Percentiles rank a stretch among this genome's conserved stretches.
These are phyloP conservation scores for Solanum hybrid DNA, from an alignment of 305 asterid genomes.

Conservation along the genomic window DNA sequence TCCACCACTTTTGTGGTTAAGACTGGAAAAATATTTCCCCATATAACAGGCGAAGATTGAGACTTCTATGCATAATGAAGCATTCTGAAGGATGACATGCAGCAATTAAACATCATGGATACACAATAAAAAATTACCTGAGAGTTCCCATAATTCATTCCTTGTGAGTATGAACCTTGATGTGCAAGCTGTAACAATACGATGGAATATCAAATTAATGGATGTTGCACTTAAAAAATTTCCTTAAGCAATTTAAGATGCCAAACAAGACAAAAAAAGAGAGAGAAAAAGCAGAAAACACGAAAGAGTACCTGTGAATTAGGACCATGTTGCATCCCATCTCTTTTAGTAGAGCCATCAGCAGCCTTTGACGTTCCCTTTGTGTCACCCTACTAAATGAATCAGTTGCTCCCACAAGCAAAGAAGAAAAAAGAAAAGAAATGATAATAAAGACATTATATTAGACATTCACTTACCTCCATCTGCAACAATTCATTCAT, in stretches of 20 bases:
- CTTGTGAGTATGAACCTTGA: constrained; percentile 70
- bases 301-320: constrained; percentile 34
- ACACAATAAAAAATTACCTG: constrained; percentile 38
- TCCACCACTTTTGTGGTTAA: neutral
- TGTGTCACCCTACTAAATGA: constrained; percentile 55
- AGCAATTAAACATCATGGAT: neutral
- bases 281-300: neutral
- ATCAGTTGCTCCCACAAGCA: constrained; percentile 6
- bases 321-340: constrained; percentile 31
- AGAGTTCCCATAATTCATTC: constrained; percentile 51
- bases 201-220: neutral
- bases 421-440: neutral
- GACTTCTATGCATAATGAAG: neutral
- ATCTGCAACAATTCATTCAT: constrained; percentile 39
- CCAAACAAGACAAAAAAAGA: neutral
- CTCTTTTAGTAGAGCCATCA: constrained; percentile 48
- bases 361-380: constrained; percentile 53
- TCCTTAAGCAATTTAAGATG: neutral
- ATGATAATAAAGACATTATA: neutral
- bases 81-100: neutral
- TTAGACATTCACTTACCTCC: constrained; percentile 49
- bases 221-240: neutral
- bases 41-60: neutral
- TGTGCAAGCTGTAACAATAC: constrained; percentile 39
- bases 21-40: neutral